A percentile compares a stretch with the other conserved stretches of the same genome.
Evolutionary conservation across 164 flowering plant species (phyloP).

Genomic region (Stephania japonica): DNA sequence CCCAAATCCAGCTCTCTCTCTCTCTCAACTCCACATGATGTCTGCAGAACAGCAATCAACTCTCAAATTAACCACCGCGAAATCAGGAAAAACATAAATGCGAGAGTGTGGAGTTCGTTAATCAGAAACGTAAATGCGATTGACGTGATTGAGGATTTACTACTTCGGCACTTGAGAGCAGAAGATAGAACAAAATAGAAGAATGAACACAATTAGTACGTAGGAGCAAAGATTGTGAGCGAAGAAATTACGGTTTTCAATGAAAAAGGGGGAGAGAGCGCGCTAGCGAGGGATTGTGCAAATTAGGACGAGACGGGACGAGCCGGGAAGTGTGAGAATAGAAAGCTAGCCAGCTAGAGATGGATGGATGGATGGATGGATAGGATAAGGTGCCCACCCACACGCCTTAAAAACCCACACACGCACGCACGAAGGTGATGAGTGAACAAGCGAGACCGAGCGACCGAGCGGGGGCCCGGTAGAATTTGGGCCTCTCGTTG

Average conservation of each 20-base stretch:
- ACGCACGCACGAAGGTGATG: too few species aligned
- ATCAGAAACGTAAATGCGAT: background rate
- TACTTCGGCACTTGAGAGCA: background rate
- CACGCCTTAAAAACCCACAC: background rate
- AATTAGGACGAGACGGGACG: background rate
- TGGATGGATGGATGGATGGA: constrained; percentile 22
- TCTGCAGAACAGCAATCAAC: too few species aligned
- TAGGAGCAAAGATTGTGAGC: background rate
- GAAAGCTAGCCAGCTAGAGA: background rate
- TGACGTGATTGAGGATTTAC: background rate
- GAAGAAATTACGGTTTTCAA: background rate
- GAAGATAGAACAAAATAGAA: background rate
- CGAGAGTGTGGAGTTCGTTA: background rate
- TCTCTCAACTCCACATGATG: too few species aligned
- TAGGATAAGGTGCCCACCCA: constrained; percentile 46
- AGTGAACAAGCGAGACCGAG: constrained; percentile 12
- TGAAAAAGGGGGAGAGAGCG: background rate
- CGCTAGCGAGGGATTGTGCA: background rate
- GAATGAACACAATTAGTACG: background rate
- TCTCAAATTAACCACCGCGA: background rate
- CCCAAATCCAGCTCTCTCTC: background rate
- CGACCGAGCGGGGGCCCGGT: constrained; percentile 23
- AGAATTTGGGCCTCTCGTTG: constrained; percentile 59
- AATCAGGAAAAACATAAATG: background rate
- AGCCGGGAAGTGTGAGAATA: background rate